A percentile compares a stretch with the other conserved stretches of the same genome.
phyloP scores from a whole-genome alignment of 140 eudicot species.

The Erigeron philadelphicus region DNA sequence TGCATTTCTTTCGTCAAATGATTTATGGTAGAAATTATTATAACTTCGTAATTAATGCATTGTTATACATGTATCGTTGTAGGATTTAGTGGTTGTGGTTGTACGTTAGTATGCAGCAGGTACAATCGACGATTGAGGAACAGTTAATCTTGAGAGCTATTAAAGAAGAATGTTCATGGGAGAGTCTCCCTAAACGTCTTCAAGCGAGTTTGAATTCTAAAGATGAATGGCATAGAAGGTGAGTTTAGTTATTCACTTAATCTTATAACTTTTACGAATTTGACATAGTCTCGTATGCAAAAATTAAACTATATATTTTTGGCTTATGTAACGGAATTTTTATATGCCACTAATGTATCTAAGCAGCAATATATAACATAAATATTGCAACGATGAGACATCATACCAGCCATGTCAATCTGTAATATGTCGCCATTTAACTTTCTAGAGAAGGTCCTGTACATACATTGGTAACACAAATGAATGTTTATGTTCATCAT shows the following conservation, averaged over 20 bases:
- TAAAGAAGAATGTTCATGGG: conserved; percentile 86
- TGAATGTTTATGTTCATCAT: background rate
- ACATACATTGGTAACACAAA: no score
- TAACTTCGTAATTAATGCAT: background rate
- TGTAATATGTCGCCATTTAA: no score
- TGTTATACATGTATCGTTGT: conserved; percentile 2
- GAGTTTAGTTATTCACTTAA: conserved; percentile 21
- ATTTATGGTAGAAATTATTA: background rate
- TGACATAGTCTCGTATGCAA: background rate
- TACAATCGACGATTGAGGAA: conserved; percentile 74
- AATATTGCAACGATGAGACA: background rate
- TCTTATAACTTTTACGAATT: background rate
- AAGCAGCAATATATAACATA: background rate
- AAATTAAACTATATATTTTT: background rate
- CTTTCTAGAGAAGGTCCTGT: no score
- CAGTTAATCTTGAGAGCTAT: conserved; percentile 83
- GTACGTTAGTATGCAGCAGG: conserved; percentile 57
- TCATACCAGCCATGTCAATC: background rate
- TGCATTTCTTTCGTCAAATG: conserved; percentile 8
- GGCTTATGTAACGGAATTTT: background rate
- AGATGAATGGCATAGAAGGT: conserved; percentile 98
- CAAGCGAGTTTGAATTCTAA: conserved; percentile 70
- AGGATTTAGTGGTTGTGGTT: conserved; percentile 18
- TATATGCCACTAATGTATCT: background rate
- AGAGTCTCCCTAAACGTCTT: conserved; percentile 85